Evolutionary conservation across 2,329 filamentous ascomycete genomes (phyloP).

Genomic region (Ascosphaera acerosa): DNA sequence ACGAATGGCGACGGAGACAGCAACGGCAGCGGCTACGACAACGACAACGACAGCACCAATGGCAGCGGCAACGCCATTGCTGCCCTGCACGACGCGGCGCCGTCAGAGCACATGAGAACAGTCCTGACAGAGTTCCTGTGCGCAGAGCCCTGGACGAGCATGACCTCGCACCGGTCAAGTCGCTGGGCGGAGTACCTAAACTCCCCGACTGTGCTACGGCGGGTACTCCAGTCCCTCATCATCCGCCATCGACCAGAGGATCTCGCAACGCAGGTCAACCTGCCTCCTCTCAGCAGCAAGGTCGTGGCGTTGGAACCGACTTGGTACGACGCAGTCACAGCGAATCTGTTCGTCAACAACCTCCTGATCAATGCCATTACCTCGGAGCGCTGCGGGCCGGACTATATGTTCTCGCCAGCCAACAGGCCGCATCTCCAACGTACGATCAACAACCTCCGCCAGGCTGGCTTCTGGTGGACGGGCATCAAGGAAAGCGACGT

Average conservation of each 20-base stretch:
- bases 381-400: slow-evolving; percentile 55
- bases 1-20: slow-evolving; percentile 4
- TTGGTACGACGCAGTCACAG: slow-evolving; percentile 56
- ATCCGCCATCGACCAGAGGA: slow-evolving; percentile 55
- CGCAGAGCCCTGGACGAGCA: slow-evolving; percentile 54
- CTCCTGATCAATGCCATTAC: slow-evolving; percentile 71
- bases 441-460: slow-evolving; percentile 53
- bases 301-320: slow-evolving; percentile 54
- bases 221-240: slow-evolving; percentile 52
- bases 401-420: slow-evolving; percentile 68
- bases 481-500: slow-evolving; percentile 43
- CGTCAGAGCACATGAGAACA: slow-evolving; percentile 39
- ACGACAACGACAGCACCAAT: slow-evolving; percentile 10
- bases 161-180: slow-evolving; percentile 28
- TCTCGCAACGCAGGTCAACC: slow-evolving; percentile 32
- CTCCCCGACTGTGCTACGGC: slow-evolving; percentile 25
- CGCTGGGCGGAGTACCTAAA: slow-evolving; percentile 53
- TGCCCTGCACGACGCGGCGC: slow-evolving; percentile 30
- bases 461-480: slow-evolving; percentile 68
- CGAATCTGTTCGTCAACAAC: slow-evolving; percentile 66
- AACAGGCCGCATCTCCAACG: slow-evolving; percentile 41
- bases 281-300: slow-evolving; percentile 49
- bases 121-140: slow-evolving; percentile 47
- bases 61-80: slow-evolving; percentile 15
- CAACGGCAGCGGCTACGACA: slow-evolving; percentile 2